phyloP scores from a whole-genome alignment of 306 rosid genomes.

The Citrullus mucosospermus region DNA sequence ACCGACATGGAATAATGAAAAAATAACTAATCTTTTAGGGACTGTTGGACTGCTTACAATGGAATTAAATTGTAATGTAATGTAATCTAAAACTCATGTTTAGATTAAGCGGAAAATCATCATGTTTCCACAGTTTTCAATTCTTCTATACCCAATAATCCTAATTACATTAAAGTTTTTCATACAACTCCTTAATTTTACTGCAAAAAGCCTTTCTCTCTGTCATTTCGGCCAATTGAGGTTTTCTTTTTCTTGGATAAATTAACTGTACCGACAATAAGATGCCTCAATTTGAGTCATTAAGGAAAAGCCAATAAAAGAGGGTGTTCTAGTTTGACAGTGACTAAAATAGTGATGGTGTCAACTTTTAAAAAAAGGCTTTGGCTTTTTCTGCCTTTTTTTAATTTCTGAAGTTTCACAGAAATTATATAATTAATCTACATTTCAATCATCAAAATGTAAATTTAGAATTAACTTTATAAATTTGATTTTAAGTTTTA shows the following conservation, averaged over 20 bases:
- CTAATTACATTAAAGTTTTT: too few species aligned
- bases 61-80: too few species aligned
- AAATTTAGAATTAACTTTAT: too few species aligned
- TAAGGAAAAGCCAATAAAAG: not conserved
- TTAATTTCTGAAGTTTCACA: not conserved
- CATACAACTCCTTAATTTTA: not conserved
- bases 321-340: not conserved
- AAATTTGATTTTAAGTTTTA: too few species aligned
- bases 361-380: not conserved
- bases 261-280: slow-evolving; percentile 1
- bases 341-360: not conserved
- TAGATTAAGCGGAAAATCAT: too few species aligned
- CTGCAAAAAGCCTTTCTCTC: not conserved
- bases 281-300: not conserved
- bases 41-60: too few species aligned
- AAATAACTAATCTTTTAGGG: not conserved
- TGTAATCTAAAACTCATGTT: too few species aligned
- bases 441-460: not conserved
- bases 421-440: not conserved
- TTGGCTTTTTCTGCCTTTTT: not conserved
- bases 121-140: too few species aligned
- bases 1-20: not conserved
- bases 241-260: not conserved
- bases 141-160: too few species aligned
- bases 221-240: not conserved